Conservation (phyloP, 2,329 filamentous ascomycete genomes). For the Metarhizium rileyi region DNA sequence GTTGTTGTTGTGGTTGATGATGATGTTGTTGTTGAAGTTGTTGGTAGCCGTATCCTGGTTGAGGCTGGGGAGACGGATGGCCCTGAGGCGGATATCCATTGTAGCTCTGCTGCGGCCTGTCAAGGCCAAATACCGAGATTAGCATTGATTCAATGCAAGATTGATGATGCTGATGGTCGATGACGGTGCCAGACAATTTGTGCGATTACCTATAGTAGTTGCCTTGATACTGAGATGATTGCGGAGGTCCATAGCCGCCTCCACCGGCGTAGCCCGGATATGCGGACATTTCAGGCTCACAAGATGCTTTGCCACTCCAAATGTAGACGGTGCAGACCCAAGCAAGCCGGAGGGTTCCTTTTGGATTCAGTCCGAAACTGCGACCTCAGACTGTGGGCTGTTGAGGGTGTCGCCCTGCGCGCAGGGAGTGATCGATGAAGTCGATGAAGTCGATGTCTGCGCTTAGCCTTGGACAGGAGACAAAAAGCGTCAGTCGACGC, state of each 20-base stretch:
- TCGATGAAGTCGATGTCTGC: background rate
- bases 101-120: slow-evolving; percentile 9
- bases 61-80: slow-evolving; percentile 40
- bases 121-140: background rate
- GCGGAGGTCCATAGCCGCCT: slow-evolving; percentile 2
- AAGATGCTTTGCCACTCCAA: background rate
- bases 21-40: slow-evolving; percentile 25
- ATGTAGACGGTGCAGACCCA: background rate
- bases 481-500: background rate
- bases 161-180: background rate
- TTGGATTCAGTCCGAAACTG: background rate
- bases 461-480: background rate
- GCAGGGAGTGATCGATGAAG: background rate
- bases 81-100: slow-evolving; percentile 35
- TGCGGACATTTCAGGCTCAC: slow-evolving; percentile 44
- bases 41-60: slow-evolving; percentile 37
- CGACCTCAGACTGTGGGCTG: background rate
- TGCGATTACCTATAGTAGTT: slow-evolving; percentile 17
- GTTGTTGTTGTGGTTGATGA: slow-evolving; percentile 25
- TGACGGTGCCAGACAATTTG: background rate
- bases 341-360: background rate
- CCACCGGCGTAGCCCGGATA: slow-evolving; percentile 40
- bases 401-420: background rate
- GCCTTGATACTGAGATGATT: slow-evolving; percentile 29
- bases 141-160: background rate